These are phyloP conservation scores for Marasmius oreades DNA, from an alignment of 1,284 basidiomycete genomes.

Conservation along the genomic window DNA sequence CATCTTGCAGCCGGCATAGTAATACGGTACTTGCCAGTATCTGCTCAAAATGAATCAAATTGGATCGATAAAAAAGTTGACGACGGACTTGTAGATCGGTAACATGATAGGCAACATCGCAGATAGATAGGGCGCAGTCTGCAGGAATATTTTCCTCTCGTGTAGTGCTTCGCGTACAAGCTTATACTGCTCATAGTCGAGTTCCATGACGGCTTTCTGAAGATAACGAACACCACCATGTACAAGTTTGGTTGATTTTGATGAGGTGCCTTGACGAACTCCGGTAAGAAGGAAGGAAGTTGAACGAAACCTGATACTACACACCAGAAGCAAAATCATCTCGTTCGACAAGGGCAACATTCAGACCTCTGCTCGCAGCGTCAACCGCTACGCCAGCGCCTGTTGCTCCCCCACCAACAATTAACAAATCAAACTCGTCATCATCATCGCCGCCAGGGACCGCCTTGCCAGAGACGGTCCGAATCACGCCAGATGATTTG, in stretches of 20 bases:
- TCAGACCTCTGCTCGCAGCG: slow-evolving; percentile 88
- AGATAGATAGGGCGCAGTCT: slow-evolving; percentile 94
- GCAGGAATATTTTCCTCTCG: slow-evolving; percentile 90
- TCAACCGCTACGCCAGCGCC: slow-evolving; percentile 94
- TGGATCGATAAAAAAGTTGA: neutral
- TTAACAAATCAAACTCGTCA: slow-evolving; percentile 74
- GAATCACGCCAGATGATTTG: slow-evolving; percentile 37
- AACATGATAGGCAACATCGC: slow-evolving; percentile 94
- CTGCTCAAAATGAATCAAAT: slow-evolving; percentile 33
- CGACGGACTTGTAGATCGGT: slow-evolving; percentile 78
- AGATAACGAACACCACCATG: slow-evolving; percentile 98
- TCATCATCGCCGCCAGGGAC: slow-evolving; percentile 17
- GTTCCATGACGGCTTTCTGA: slow-evolving; percentile 93
- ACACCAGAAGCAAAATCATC: slow-evolving; percentile 89
- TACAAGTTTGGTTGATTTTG: slow-evolving; percentile 96
- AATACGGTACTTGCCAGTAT: slow-evolving; percentile 98
- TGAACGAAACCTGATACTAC: neutral
- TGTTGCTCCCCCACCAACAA: slow-evolving; percentile 93
- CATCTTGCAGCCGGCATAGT: slow-evolving; percentile 93
- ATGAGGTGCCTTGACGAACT: slow-evolving; percentile 72
- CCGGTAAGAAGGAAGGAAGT: neutral
- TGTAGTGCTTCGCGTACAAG: slow-evolving; percentile 92
- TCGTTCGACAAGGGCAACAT: slow-evolving; percentile 90
- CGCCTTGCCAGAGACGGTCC: slow-evolving; percentile 13
- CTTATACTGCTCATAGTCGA: slow-evolving; percentile 97